Evolutionary conservation across 805 yeast genomes (phyloP), one percentile per base, ranked within the genome.

Genomic region (Wickerhamomyces ciferrii): DNA sequence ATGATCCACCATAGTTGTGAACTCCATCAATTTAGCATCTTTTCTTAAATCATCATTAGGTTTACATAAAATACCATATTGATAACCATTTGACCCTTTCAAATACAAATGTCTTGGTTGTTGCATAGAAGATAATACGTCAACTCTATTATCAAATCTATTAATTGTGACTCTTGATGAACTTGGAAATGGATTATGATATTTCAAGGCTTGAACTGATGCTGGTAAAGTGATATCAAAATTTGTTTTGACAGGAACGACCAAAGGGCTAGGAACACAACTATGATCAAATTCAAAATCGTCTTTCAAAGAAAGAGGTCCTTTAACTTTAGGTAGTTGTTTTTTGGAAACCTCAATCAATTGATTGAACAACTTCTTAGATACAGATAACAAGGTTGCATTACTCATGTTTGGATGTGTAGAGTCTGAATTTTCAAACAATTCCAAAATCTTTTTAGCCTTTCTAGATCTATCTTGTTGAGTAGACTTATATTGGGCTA

Each of bases 11-110:
- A 90, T 84, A 1, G 88, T 80, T 0, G 97, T 88, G 55, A 94
- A 84, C 55, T 95, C 74, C 86, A 90, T 86, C 44, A 92, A 79
- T 55, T 96, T 86, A 4, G 96, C 94, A 69, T 95, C 99, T 59
- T 95, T 95, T 52, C 98, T 70, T 18, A 95, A 83, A 67, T 94
- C 99, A 65, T 94, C 99, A 51, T 81, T 77, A 9, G 84, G 81
- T 60, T 94, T 94, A 55, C 96, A 83, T 67, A 94, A 74, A 15
- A 94, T 73, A 18, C 84, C 76, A 60, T 91, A 91, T 1, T 69
- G 63, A n/a, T 67, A 66, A 9, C 92, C 91, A 65, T 92, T 87
- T 2, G 87, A 79, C 0, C 98, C 99, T 36, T 78, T 64, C 3
- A 92, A 68, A 14, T 79, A 79, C 9, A 94, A 69, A 52, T 87